Conservation (phyloP, 2,329 filamentous ascomycete genomes). For the Aureobasidium musti region DNA sequence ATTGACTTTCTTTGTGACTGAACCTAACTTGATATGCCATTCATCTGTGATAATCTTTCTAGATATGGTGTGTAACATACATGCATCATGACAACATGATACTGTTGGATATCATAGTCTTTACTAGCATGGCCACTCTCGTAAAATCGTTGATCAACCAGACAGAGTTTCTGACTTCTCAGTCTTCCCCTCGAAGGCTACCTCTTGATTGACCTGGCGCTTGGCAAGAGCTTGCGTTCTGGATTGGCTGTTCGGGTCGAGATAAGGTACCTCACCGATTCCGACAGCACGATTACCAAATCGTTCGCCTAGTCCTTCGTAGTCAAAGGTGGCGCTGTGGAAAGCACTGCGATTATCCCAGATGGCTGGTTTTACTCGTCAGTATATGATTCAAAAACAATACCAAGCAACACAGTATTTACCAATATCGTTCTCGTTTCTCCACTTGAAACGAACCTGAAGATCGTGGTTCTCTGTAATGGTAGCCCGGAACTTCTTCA, state of each 20-base stretch:
- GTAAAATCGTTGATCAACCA: background rate
- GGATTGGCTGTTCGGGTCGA: constrained; percentile 55
- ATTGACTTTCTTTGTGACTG: background rate
- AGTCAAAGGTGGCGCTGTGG: constrained; percentile 65
- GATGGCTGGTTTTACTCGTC: constrained; percentile 48
- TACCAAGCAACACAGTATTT: constrained; percentile 28
- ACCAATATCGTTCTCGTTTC: constrained; percentile 52
- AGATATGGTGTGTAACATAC: background rate
- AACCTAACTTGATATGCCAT: background rate
- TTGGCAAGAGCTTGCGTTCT: constrained; percentile 46
- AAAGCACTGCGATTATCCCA: constrained; percentile 67
- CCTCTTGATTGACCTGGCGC: background rate
- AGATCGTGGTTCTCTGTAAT: constrained; percentile 55
- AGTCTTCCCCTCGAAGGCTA: background rate
- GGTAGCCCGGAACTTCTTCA: constrained; percentile 47
- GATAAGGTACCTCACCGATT: constrained; percentile 58
- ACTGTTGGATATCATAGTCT: too few species aligned
- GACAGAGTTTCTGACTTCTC: constrained; percentile 13
- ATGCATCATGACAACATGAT: background rate
- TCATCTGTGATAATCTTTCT: background rate
- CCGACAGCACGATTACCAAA: constrained; percentile 57
- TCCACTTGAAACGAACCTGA: constrained; percentile 54
- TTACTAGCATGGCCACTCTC: too few species aligned
- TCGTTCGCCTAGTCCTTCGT: constrained; percentile 55
- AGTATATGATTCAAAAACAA: constrained; percentile 30